Evolutionary conservation across 1,284 basidiomycete species (phyloP).

Genomic region (Sphaerobolus stellatus): DNA sequence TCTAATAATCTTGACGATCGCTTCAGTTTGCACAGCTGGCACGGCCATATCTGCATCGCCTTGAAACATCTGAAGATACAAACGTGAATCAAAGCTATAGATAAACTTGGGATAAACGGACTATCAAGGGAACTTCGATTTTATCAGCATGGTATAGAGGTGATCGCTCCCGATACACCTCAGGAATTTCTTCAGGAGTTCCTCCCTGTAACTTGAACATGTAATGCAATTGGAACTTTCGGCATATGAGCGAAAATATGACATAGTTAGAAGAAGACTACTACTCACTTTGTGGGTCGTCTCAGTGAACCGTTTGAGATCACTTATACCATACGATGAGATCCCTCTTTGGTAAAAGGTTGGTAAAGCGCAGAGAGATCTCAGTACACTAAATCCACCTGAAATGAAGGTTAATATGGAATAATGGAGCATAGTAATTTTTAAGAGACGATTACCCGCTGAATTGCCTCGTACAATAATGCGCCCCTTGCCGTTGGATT

Average conservation of each 20-base stretch:
- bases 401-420: no score
- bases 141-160: conserved; percentile 33
- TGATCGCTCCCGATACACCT: conserved; percentile 34
- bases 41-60: conserved; percentile 34
- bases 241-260: no score
- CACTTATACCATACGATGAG: conserved; percentile 31
- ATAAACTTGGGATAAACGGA: conserved; percentile 14
- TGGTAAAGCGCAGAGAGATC: conserved; percentile 24
- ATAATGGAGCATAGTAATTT: no score
- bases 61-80: conserved; percentile 23
- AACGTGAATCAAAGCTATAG: neutral
- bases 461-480: conserved; percentile 60
- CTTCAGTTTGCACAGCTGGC: conserved; percentile 33
- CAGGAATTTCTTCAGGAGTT: conserved; percentile 28
- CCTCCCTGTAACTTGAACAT: conserved; percentile 41
- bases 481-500: conserved; percentile 43
- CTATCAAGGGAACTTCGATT: conserved; percentile 37
- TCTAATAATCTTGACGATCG: conserved; percentile 14
- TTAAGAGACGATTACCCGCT: no score
- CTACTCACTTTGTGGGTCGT: conserved; percentile 39
- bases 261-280: conserved; percentile 27
- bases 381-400: conserved; percentile 39
- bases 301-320: conserved; percentile 26
- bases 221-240: no score
- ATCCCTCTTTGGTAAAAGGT: conserved; percentile 28